Percentiles rank a stretch among this genome's conserved stretches.
Evolutionary conservation across 352 stramenopile species (phyloP).

Genomic region (Phytophthora crassamura): DNA sequence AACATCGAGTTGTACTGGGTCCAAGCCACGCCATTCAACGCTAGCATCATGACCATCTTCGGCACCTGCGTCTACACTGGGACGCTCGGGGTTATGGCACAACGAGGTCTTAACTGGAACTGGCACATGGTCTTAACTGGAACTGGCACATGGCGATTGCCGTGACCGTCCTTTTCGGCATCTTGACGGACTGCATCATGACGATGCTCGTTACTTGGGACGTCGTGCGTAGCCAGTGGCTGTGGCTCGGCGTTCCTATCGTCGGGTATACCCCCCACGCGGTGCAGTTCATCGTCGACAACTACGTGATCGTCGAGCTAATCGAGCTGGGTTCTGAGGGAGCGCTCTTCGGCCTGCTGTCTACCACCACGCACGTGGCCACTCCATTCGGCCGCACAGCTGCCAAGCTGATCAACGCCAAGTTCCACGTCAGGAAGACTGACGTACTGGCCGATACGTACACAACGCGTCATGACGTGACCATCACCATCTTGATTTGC

Average conservation of each 20-base stretch:
- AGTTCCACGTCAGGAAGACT: conserved; percentile 48
- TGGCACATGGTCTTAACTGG: conserved; percentile 47
- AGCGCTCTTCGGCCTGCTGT: conserved; percentile 51
- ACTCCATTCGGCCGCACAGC: conserved; percentile 38
- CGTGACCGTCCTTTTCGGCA: conserved; percentile 28
- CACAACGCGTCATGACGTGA: conserved; percentile 48
- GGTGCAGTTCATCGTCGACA: conserved; percentile 55
- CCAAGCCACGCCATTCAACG: conserved; percentile 52
- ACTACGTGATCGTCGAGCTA: conserved; percentile 57
- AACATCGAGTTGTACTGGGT: conserved; percentile 51
- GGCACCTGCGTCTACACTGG: conserved; percentile 36
- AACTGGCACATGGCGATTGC: conserved; percentile 45
- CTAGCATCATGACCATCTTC: conserved; percentile 42
- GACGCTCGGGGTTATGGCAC: conserved; percentile 35
- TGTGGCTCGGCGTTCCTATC: conserved; percentile 51
- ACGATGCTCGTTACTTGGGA: conserved; percentile 53
- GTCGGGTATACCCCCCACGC: conserved; percentile 49
- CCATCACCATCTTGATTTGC: conserved; percentile 50
- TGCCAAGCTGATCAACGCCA: conserved; percentile 49
- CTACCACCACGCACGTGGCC: conserved; percentile 48
- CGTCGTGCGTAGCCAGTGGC: conserved; percentile 48
- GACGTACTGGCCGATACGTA: conserved; percentile 47
- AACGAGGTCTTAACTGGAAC: conserved; percentile 49
- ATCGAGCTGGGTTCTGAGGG: conserved; percentile 49
- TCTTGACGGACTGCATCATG: conserved; percentile 41